Evolutionary conservation across 352 stramenopile species (phyloP), one percentile per base, ranked within the genome.

Genomic region (Peronospora destructor): DNA sequence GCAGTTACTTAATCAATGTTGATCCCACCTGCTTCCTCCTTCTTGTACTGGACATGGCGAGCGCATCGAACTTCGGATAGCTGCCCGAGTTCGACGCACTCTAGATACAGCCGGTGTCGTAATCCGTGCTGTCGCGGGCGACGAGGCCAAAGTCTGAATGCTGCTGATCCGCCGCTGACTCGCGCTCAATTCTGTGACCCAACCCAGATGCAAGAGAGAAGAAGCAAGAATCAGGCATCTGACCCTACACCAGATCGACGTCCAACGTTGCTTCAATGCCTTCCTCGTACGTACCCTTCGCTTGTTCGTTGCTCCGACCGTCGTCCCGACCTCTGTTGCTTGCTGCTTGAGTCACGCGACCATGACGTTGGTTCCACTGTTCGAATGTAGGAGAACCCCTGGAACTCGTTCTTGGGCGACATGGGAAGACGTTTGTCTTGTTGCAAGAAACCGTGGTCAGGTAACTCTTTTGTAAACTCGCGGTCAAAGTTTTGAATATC

Each of bases 401-500:
- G 70, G 54, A 93, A 93, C 49, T 91, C 80, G 60, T 93, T 90
- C 56, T 88, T 87, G 6, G 80, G 80, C 13, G 80, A 91, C 29
- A 87, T 59, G 5, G 66, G 55, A 13, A 91, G 56, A 6, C 80
- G 77, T 42, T 78, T 80, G 51, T 91, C 80, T 64, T 89, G 77
- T 70, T 91, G 64, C 9, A 87, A 56, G 48, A 87, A 88, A 32
- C 65, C 66, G 40, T 89, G 74, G 56, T 89, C 78, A n/a, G 78
- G 77, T 7, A 76, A 60, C 41, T 92, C 81, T 50, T 87, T 87
- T 16, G 84, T 94, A 45, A 94, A 92, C 55, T 92, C 80, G 49
- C 85, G 82, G 53, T 94, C 83, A 53, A 94, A 94, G 53, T 94
- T 94, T 66, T 94, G 80, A 40, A 91, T 85, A 43, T 93, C 83